Base-by-base conservation (phyloP, 768 basidiomycete species). In the Daedalea quercina region DNA sequence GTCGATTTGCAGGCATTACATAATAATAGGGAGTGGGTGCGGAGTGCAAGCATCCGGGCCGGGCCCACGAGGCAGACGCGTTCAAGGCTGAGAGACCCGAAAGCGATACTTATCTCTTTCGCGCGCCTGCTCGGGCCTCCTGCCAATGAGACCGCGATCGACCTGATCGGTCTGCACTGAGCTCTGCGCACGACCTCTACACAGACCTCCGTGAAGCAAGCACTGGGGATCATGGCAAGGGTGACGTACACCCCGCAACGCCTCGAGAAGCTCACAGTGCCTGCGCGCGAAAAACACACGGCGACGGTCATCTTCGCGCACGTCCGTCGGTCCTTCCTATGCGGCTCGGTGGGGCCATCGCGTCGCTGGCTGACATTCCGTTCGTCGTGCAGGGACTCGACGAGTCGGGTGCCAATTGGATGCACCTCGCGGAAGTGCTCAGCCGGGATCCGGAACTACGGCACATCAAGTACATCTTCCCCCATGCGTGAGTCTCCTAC, bases 231-330 rank as follows among this genome's bases (percentile, higher is more conserved):
- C 28, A 31, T 31, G 28, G 28, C 28, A 31, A 31, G 28, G 11
- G 28, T 31, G 28, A 31, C 28, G 59, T 49, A 56, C 50, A 62
- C 55, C 9, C 50, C 61, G 26, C 54, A 54, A 37, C 56, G 65
- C 23, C 72, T 84, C 47, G 76, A 78, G 60, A 76, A 64, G 64
- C 66, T 85, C 57, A 71, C 75, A 24, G 71, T 87, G 26, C 72
- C 77, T 37, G 73, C 89, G 11, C 62, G 71, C 35, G 62, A 71
- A 33, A 80, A 77, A 56, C 93, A 95, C 68, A 84, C 87, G 6
- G 88, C 90, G 9, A 93, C 90, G 0, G 81, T 94, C 57, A 86
- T 95, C 61, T 91, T 94, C 67, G 71, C 91, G 37, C 94, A 95
- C 77, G 92, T 92, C 66, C 61, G 87, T 67, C 11, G 8, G 9